Evolutionary conservation across 805 yeast genomes (phyloP).

Genomic region (Monosporozyma unispora): DNA sequence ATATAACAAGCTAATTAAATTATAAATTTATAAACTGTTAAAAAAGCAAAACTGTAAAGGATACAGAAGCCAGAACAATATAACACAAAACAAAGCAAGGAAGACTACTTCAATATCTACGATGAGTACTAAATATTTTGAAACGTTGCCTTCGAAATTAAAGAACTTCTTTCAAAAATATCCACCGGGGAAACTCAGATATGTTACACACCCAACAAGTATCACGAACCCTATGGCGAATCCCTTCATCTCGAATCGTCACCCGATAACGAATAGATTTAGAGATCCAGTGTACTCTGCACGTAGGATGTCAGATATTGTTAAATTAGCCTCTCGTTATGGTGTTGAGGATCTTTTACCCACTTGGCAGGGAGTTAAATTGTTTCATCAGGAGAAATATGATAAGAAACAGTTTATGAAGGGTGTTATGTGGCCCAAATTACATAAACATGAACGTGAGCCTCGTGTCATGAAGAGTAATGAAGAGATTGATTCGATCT

Average conservation of each 20-base stretch:
- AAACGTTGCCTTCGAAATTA: conserved; percentile 58
- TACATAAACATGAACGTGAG: conserved; percentile 69
- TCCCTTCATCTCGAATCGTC: conserved; percentile 80
- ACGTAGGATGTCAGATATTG: conserved; percentile 75
- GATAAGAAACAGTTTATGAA: conserved; percentile 58
- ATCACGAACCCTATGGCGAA: conserved; percentile 65
- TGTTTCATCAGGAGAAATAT: conserved; percentile 73
- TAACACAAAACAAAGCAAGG: too few species aligned
- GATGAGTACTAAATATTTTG: conserved; percentile 33
- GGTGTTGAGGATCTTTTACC: conserved; percentile 81
- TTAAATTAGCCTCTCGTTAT: conserved; percentile 68
- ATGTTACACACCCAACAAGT: conserved; percentile 54
- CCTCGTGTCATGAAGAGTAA: conserved; percentile 38
- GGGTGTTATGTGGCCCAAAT: conserved; percentile 73
- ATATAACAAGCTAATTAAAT: conserved; percentile 2
- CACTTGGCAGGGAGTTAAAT: conserved; percentile 34
- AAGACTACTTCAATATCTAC: too few species aligned
- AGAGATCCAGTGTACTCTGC: conserved; percentile 72
- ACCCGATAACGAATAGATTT: conserved; percentile 69
- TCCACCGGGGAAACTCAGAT: conserved; percentile 62
- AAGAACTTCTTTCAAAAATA: conserved; percentile 68
- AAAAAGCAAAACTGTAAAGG: background rate
- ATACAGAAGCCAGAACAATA: background rate
- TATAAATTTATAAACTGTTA: background rate
- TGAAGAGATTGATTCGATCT: conserved; percentile 32